Evolutionary conservation across 306 rosid species (phyloP), one percentile per base, ranked within the genome.

Genomic region (Herpetospermum pedunculosum): DNA sequence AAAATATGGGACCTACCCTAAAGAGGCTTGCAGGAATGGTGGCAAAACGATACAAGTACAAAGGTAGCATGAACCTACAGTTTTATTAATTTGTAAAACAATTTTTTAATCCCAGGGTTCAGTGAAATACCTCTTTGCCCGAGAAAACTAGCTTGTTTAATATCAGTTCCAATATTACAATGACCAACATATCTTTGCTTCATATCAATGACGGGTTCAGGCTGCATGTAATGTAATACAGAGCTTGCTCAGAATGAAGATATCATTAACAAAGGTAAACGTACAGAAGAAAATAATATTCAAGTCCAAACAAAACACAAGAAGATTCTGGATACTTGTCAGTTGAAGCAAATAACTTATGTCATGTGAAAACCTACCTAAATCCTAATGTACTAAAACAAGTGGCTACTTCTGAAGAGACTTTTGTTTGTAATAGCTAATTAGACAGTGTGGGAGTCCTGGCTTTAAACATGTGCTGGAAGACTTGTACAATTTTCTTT

Each of bases 121-220:
- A 26, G 55, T 76, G 6, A 34, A 34, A 76, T 83, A 94, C 99
- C 99, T 89, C 84, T 88, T 81, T 85, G 96, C 75, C 99, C 99
- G 70, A 94, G 97, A 87, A 94, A 94, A 83, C 73, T 94, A 74
- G 99, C 99, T 76, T 94, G 99, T 72, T 94, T 94, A 77, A 94
- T 94, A 80, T 94, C 99, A 69, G 99, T 94, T 77, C 99, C 99
- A 75, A 88, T 81, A 77, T 94, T 94, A 79, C 97, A 91, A 67
- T 94, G 99, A 62, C 99, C 99, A 77, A 85, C 81, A 80, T 80
- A 94, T 88, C 99, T 94, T 76, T 78, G 94, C 81, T 89, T 88
- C 99, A 94, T 88, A 82, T 94, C 99, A 84, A 94, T 80, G 63
- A 75, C 96, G 37, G 88, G 82, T 78, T 85, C 92, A 4, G 99